phyloP scores from a whole-genome alignment of 257 asterid genomes.

The Rauvolfia tetraphylla region DNA sequence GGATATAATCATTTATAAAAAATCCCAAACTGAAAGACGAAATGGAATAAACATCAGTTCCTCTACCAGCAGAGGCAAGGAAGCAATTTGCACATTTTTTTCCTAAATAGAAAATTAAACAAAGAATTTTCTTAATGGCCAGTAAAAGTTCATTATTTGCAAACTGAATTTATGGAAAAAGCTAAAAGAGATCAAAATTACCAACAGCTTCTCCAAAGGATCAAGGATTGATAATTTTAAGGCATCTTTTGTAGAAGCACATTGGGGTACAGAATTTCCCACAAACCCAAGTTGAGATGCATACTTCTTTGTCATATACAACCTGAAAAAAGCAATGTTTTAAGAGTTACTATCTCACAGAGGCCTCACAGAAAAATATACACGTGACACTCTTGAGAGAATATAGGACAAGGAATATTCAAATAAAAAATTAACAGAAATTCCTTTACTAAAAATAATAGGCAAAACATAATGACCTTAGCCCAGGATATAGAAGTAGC shows the following conservation, averaged over 20 bases:
- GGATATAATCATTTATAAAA: background rate
- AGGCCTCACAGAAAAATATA: background rate
- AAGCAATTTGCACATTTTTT: background rate
- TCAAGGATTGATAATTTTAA: conserved; percentile 51
- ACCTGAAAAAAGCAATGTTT: conserved; percentile 45
- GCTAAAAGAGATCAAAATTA: conserved; percentile 29
- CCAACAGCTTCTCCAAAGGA: conserved; percentile 62
- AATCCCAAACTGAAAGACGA: background rate
- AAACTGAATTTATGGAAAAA: conserved; percentile 3
- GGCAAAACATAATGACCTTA: background rate
- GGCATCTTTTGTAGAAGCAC: conserved; percentile 58
- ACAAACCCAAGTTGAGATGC: conserved; percentile 51
- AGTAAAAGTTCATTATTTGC: background rate
- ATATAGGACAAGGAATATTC: background rate
- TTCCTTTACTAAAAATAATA: background rate
- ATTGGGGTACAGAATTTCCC: conserved; percentile 36
- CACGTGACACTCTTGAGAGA: background rate
- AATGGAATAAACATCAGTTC: background rate
- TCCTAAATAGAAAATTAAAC: background rate
- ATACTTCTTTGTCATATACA: conserved; percentile 51
- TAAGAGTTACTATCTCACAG: background rate
- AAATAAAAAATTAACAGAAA: background rate
- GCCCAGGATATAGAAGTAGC: background rate
- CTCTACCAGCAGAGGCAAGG: background rate
- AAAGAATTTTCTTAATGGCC: background rate